phyloP scores from a whole-genome alignment of 208 protist species.

The Wallacemonas rigidus region DNA sequence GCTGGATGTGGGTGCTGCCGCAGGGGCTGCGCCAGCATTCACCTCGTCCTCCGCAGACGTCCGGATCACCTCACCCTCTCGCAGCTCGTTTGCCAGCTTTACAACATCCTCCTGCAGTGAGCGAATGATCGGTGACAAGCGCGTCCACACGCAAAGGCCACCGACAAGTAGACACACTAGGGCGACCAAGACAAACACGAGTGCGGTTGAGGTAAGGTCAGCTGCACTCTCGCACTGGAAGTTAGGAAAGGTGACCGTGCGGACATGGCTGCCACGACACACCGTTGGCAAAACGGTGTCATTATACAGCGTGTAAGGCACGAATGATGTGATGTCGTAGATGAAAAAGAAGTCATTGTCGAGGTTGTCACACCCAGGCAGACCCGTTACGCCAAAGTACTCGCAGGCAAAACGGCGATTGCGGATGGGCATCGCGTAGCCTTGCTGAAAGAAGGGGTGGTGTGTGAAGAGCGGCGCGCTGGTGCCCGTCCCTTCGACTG shows the following conservation, averaged over 20 bases:
- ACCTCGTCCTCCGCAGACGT: not conserved
- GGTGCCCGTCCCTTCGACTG: conserved; percentile 29
- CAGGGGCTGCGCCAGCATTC: not conserved
- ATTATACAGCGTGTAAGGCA: conserved; percentile 19
- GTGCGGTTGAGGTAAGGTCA: conserved; percentile 10
- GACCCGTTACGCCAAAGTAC: conserved; percentile 22
- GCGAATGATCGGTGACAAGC: conserved; percentile 31
- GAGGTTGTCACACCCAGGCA: conserved; percentile 16
- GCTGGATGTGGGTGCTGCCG: not conserved
- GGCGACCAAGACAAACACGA: conserved; percentile 24
- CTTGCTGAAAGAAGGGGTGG: conserved; percentile 54
- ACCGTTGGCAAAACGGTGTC: conserved; percentile 10
- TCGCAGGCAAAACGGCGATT: conserved; percentile 28
- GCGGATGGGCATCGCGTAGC: conserved; percentile 27
- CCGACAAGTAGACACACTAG: conserved; percentile 30
- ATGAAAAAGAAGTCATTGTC: conserved; percentile 28
- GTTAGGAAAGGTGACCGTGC: conserved; percentile 27
- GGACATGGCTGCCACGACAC: conserved; percentile 11
- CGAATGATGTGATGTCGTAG: conserved; percentile 46
- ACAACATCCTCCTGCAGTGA: conserved; percentile 29
- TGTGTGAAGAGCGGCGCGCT: conserved; percentile 44
- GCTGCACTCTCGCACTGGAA: conserved; percentile 21
- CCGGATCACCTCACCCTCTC: not conserved
- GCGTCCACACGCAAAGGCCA: conserved; percentile 37
- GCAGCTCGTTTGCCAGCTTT: conserved; percentile 23